phyloP scores from a whole-genome alignment of 495 filamentous ascomycete species.

The Lepraria neglecta region DNA sequence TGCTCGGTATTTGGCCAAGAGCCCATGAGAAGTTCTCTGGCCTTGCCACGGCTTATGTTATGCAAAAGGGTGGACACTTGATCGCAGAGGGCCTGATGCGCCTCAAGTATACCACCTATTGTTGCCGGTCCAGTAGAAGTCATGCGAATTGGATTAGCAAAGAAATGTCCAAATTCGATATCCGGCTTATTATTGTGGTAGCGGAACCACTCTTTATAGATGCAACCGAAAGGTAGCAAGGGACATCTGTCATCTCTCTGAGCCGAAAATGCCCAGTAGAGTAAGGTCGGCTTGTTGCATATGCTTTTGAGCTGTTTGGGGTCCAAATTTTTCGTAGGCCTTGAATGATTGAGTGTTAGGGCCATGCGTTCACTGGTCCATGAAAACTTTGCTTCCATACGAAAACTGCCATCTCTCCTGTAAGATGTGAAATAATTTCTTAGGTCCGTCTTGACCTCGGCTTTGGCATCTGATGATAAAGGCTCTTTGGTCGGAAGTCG shows the following conservation, averaged over 20 bases:
- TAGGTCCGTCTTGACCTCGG: background rate
- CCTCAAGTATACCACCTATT: background rate
- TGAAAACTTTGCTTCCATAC: background rate
- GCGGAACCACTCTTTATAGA: constrained; percentile 12
- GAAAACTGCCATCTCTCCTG: background rate
- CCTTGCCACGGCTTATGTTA: background rate
- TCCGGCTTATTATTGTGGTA: constrained; percentile 3
- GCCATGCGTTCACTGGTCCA: background rate
- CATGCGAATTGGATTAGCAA: constrained; percentile 15
- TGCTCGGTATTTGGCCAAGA: background rate
- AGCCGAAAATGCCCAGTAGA: constrained; percentile 15
- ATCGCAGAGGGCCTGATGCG: constrained; percentile 3
- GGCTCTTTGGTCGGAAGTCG: background rate
- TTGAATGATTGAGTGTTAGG: background rate
- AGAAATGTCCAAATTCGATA: constrained; percentile 9
- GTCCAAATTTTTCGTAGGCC: background rate
- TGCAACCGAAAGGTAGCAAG: constrained; percentile 7
- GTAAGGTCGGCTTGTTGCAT: constrained; percentile 11
- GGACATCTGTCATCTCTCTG: background rate
- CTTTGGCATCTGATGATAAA: background rate
- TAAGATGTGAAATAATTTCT: background rate
- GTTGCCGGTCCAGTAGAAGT: constrained; percentile 7
- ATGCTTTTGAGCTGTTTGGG: background rate
- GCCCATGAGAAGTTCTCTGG: background rate
- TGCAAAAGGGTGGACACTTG: constrained; percentile 1